Base-by-base conservation (phyloP, 2,329 filamentous ascomycete species). In the Colletotrichum agaves region DNA sequence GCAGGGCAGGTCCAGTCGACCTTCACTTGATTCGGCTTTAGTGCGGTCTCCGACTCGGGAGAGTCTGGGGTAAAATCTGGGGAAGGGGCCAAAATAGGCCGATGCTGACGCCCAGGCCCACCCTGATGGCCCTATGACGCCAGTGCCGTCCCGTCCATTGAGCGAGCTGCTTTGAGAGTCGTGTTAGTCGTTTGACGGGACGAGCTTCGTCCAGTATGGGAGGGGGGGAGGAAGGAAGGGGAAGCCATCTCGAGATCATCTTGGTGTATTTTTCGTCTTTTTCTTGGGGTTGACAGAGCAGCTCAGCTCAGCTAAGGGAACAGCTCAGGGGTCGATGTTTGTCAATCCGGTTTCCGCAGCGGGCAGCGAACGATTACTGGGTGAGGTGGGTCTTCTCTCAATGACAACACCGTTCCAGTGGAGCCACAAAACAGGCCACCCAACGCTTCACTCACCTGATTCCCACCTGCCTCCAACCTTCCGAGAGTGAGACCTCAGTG, bases 41-140 rank as follows among this genome's bases (percentile, higher is more conserved):
- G 64, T 58, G 52, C 64, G 64, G 61, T 56, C 49, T 66, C 52
- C 60, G 52, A 52, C 47, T 33, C 47, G 47, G n/a, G 23, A 52
- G 47, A 58, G 62, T 69, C 62, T 62, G 66, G 66, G 66, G 66
- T 69, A 69, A 62, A 69, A 57, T 67, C 66, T 66, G 66, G 66
- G 66, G 66, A 67, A 69, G 27, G 27, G 27, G 27, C 6, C 27
- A 8, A 27, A 8, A 8, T 27, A 27, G 27, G 27, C 27, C 8
- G 27, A 27, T 7, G 27, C 27, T 27, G 27, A 17, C 39, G 66
- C 63, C n/a, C 15, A 43, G 41, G 11, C 56, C 56, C 56, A 59
- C 56, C 19, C 23, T 46, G 23, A 47, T 19, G 31, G 31, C 46
- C 35, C 21, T 21, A 52, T 43, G 46, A 52, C 58, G 35, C 33